Percentiles rank a stretch among this genome's conserved stretches.
Conservation (phyloP, 2,329 filamentous ascomycete genomes). For the Neurospora crassa region DNA sequence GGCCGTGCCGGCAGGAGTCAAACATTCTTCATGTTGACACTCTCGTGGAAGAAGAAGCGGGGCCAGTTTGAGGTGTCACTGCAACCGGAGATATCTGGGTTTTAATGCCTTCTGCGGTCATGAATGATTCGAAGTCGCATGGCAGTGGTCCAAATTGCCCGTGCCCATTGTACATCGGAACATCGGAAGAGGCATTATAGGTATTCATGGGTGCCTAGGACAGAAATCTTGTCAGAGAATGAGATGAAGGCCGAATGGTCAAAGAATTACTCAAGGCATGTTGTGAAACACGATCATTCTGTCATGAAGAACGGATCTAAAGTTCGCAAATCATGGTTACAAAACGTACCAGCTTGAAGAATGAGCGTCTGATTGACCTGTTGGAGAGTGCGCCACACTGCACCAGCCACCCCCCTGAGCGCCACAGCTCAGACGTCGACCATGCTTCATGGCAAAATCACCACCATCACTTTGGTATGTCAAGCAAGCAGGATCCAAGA, state of each 20-base stretch:
- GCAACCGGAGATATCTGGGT: background rate
- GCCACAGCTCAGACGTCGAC: background rate
- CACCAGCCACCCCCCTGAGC: background rate
- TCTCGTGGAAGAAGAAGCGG: slow-evolving; percentile 36
- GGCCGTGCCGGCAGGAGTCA: too few species aligned
- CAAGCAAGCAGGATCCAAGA: background rate
- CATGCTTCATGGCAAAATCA: background rate
- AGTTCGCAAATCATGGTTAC: background rate
- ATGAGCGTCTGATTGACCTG: background rate
- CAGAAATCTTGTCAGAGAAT: background rate
- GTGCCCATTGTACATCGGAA: background rate
- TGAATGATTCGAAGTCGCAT: background rate
- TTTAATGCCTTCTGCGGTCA: background rate
- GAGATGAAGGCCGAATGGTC: background rate
- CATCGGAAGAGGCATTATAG: background rate
- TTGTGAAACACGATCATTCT: background rate
- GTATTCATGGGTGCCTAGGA: background rate
- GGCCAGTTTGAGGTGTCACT: background rate
- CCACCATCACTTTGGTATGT: background rate
- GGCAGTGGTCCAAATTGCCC: background rate
- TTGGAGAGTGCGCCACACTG: background rate
- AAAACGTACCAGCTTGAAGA: background rate
- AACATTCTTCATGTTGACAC: slow-evolving; percentile 40
- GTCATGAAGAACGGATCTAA: background rate
- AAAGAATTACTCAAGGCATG: background rate